Evolutionary conservation across 352 stramenopile species (phyloP), one percentile per base, ranked within the genome.

Genomic region (Pythium aphanidermatum): DNA sequence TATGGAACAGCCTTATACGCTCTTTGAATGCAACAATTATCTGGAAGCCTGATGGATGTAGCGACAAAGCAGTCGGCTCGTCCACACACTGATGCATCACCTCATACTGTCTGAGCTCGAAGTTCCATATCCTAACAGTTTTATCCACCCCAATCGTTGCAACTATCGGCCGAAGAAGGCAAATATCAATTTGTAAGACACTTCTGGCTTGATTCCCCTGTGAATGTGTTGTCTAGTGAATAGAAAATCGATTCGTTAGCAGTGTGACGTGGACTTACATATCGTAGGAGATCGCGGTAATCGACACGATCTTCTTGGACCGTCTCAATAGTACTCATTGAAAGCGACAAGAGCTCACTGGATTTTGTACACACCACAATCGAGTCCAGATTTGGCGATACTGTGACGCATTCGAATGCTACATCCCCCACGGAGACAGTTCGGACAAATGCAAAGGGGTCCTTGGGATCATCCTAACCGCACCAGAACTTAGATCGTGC

Each of bases 71-170:
- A 1, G 55, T 64, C 2, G 77, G 80, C 50, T 92, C 80, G 25
- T 92, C 80, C 0, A 65, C 53, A 21, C 73, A 85, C 11, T 70
- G 51, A 14, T 84, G 69, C 14, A 84, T 49, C 1, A 92, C 45
- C 25, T 92, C 80, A 44, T 87, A 90, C 13, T 64, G 36, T 13
- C 46, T 43, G 4, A 77, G 25, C n/a, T 86, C 65, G 34, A 85
- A 92, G 51, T 96, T 95, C 89, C 88, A 97, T 10, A 97, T 53
- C 25, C 87, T 68, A 13, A 97, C 58, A 2, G 76, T 92, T 32
- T 84, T 83, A 60, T 97, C 87, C 0, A 70, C 58, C 14, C 85
- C 85, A 28, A 79, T 92, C 5, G 86, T 88, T 1, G 67, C 84
- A 3, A 96, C 19, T 20, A 96, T 68, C 8, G 81, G 80, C 10